phyloP scores from a whole-genome alignment of 192 early-diverging fungal species.

The Nowakowskiella sp. region DNA sequence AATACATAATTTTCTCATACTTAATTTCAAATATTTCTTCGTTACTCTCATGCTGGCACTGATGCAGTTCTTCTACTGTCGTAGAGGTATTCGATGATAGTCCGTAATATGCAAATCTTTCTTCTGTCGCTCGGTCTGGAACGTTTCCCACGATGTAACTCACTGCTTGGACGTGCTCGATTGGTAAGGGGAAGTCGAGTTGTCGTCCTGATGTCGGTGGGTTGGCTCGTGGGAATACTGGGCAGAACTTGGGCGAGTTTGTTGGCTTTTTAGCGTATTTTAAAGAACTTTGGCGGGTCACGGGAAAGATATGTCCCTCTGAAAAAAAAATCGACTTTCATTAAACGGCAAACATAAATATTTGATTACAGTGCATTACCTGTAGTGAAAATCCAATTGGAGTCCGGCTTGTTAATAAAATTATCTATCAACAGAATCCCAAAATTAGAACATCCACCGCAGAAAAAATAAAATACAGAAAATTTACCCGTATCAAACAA shows the following conservation, averaged over 20 bases:
- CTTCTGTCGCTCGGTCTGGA: background rate
- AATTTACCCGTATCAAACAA: constrained; percentile 73
- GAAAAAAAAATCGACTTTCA: background rate
- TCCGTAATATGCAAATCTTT: background rate
- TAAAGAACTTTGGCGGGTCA: constrained; percentile 8
- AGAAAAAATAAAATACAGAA: background rate
- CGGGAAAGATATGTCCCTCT: constrained; percentile 54
- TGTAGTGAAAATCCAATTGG: constrained; percentile 84
- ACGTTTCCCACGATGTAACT: background rate
- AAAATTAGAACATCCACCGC: background rate
- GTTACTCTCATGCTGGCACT: background rate
- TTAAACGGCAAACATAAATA: background rate
- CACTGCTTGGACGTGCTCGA: background rate
- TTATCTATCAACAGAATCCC: constrained; percentile 51
- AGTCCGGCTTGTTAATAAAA: constrained; percentile 57
- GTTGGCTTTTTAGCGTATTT: background rate
- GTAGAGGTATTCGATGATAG: background rate
- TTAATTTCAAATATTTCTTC: background rate
- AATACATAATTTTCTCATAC: background rate
- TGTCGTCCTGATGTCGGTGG: background rate
- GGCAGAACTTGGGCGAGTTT: background rate
- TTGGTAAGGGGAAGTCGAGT: background rate
- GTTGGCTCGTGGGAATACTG: background rate
- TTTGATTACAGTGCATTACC: constrained; percentile 22
- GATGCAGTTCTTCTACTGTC: background rate